Evolutionary conservation across 2,329 filamentous ascomycete genomes (phyloP).

Genomic region (Taxawa tesnikishii): DNA sequence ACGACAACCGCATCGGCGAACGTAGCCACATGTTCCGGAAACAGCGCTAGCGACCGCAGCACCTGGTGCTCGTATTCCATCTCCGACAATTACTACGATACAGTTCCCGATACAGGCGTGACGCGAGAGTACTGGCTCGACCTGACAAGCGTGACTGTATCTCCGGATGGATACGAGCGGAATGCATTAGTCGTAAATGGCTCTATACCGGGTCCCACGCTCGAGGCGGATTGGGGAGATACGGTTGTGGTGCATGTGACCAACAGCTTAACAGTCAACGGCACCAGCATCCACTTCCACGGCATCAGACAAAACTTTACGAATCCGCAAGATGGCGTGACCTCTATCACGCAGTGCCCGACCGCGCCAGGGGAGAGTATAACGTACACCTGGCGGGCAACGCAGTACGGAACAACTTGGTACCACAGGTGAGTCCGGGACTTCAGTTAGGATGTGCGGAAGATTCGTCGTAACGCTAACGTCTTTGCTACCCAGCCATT

Average conservation of each 20-base stretch:
- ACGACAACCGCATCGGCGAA: neutral
- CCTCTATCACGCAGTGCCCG: conserved; percentile 33
- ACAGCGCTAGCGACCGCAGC: neutral
- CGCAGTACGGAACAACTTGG: conserved; percentile 27
- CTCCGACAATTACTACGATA: conserved; percentile 4
- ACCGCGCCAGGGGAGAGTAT: conserved; percentile 19
- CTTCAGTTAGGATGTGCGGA: neutral
- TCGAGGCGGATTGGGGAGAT: conserved; percentile 18
- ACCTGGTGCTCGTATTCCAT: neutral
- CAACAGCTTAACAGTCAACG: conserved; percentile 21
- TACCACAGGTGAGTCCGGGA: conserved; percentile 21
- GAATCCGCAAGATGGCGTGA: conserved; percentile 38
- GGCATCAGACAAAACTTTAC: conserved; percentile 37
- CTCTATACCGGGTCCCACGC: conserved; percentile 2
- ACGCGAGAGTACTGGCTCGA: conserved; percentile 2
- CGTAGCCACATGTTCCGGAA: neutral
- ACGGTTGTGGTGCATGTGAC: conserved; percentile 20
- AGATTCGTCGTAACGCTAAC: too few relatives aligned
- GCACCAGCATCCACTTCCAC: conserved; percentile 39
- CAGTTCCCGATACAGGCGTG: conserved; percentile 4
- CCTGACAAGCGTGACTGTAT: conserved; percentile 1
- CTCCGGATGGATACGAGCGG: conserved; percentile 3
- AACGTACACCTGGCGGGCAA: conserved; percentile 23
- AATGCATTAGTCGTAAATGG: conserved; percentile 5
- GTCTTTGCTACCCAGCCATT: too few relatives aligned